Evolutionary conservation across 352 stramenopile species (phyloP).

Genomic region (Phytophthora meadii): DNA sequence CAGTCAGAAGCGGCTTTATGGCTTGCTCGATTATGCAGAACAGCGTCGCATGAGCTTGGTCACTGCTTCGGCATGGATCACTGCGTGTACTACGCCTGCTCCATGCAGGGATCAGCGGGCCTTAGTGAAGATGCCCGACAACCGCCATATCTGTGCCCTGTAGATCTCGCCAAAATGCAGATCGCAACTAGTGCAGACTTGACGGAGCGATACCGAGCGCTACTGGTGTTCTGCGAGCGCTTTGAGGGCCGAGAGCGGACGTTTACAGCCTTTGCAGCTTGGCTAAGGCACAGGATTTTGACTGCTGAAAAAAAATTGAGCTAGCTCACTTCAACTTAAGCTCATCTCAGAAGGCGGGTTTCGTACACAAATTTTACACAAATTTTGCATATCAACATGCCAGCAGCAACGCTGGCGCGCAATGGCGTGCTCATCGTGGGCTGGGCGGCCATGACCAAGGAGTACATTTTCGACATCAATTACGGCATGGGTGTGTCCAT

Average conservation of each 20-base stretch:
- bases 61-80: conserved; percentile 37
- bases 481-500: conserved; percentile 90
- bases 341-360: too few species aligned
- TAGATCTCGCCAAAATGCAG: conserved; percentile 29
- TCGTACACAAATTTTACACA: background rate
- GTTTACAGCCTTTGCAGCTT: conserved; percentile 26
- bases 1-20: conserved; percentile 21
- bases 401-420: conserved; percentile 35
- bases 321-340: too few species aligned
- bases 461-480: conserved; percentile 78
- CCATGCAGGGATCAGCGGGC: conserved; percentile 30
- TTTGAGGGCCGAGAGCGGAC: conserved; percentile 20
- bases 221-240: conserved; percentile 22
- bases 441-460: conserved; percentile 70
- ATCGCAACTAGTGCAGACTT: conserved; percentile 16
- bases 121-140: conserved; percentile 31
- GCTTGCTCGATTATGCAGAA: conserved; percentile 29
- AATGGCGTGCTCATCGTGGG: conserved; percentile 65
- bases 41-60: conserved; percentile 30
- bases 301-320: too few species aligned
- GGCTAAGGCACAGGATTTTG: conserved; percentile 14
- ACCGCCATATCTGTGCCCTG: conserved; percentile 29
- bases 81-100: conserved; percentile 34
- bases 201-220: conserved; percentile 17
- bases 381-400: conserved; percentile 6